A percentile compares a stretch with the other conserved stretches of the same genome.
phyloP scores from a whole-genome alignment of 1,284 basidiomycete genomes.

The Marasmius fiardii region DNA sequence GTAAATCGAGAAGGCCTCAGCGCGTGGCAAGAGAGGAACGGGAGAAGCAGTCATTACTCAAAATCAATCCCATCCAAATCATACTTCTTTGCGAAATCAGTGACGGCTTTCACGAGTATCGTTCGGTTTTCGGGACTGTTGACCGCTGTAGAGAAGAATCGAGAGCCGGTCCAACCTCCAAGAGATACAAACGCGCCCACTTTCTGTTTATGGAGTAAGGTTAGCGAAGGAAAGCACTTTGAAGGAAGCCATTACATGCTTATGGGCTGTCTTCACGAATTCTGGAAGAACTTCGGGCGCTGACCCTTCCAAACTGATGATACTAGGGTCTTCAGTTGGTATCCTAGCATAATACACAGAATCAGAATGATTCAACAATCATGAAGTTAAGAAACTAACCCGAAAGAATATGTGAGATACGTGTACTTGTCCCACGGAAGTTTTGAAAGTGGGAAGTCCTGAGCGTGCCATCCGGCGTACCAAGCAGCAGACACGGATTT shows the following conservation, averaged over 20 bases:
- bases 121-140: conserved; percentile 57
- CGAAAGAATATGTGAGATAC: conserved; percentile 54
- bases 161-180: conserved; percentile 85
- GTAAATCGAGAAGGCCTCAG: conserved; percentile 2
- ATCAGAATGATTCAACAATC: neutral
- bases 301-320: conserved; percentile 35
- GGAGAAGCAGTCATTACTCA: conserved; percentile 43
- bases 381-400: conserved; percentile 34
- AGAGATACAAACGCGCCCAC: conserved; percentile 78
- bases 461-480: conserved; percentile 55
- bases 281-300: conserved; percentile 37
- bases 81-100: conserved; percentile 59
- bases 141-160: conserved; percentile 75
- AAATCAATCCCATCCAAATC: conserved; percentile 83
- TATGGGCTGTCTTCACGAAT: conserved; percentile 49
- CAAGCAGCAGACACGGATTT: conserved; percentile 43
- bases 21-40: neutral
- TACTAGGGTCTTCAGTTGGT: conserved; percentile 37
- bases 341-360: conserved; percentile 24
- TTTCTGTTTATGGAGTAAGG: conserved; percentile 28
- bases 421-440: conserved; percentile 58
- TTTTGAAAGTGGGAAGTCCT: conserved; percentile 35
- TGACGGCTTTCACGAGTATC: conserved; percentile 66
- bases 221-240: neutral
- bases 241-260: conserved; percentile 35